Conservation (phyloP, 1,284 basidiomycete genomes). For the Sphaerobolus stellatus region DNA sequence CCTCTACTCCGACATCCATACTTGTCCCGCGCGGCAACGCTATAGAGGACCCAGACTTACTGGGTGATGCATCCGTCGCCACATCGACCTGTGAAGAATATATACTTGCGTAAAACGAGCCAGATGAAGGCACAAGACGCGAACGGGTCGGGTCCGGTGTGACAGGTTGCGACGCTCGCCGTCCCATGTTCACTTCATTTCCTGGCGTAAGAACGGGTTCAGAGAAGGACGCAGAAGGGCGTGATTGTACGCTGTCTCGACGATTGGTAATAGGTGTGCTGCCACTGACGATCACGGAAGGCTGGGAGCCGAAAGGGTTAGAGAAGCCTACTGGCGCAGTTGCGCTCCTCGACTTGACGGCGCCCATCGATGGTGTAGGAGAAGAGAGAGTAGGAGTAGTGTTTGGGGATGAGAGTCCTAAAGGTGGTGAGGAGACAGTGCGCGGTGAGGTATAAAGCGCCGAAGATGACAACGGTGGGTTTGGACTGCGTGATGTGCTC, state of each 20-base stretch:
- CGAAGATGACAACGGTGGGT: background rate
- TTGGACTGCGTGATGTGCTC: background rate
- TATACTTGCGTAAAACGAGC: background rate
- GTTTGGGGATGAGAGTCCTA: background rate
- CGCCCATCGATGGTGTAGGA: background rate
- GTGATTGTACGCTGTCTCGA: conserved; percentile 1
- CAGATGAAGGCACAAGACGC: conserved; percentile 13
- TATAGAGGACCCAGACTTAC: conserved; percentile 6
- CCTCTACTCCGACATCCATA: conserved; percentile 14
- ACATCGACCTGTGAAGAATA: conserved; percentile 8
- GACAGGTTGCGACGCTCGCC: conserved; percentile 27
- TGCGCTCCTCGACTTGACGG: background rate
- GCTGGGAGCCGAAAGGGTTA: conserved; percentile 2
- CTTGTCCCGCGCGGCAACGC: conserved; percentile 7
- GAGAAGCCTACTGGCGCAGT: background rate
- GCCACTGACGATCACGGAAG: conserved; percentile 3
- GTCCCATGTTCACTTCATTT: conserved; percentile 39
- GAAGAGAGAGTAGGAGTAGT: background rate
- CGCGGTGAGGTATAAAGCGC: background rate
- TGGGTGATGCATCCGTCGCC: background rate
- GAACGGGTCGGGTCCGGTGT: conserved; percentile 45
- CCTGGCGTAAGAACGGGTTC: conserved; percentile 69
- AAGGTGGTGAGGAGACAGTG: background rate
- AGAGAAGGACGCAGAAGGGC: conserved; percentile 64
- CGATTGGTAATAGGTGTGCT: background rate